Evolutionary conservation across 2,329 filamentous ascomycete species (phyloP), one percentile per base, ranked within the genome.

Genomic region (Plenodomus lindquistii): DNA sequence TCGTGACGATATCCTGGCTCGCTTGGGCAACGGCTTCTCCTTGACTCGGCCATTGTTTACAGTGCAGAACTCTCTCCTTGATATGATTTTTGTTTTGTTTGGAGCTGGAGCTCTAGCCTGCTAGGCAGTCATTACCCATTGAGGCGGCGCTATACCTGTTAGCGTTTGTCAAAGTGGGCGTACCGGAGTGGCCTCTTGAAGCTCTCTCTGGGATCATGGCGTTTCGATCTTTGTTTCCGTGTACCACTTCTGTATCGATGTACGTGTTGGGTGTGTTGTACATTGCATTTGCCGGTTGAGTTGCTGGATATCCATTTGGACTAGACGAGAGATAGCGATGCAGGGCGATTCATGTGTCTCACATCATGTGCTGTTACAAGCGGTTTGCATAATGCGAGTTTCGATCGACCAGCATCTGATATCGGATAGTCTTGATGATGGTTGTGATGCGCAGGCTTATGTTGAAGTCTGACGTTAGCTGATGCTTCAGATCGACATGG

Each of bases 321-420:
- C 22, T 55, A 55, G 46, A 54, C 36, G 17, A 41, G 29, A 31
- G 21, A 50, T 41, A 50, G 42, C 42, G 48, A 48, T 41, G 50
- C 41, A 42, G 22, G 46, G 27, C 21, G 35, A 34, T 27, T 40
- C 37, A n/a, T 20, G 17, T 42, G 24, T 41, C 31, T 50, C 27
- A 39, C 24, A 22, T 13, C 10, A 18, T 19, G 35, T 21, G 38
- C 10, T 41, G 11, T 40, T 40, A 47, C 41, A 18, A 40, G 24
- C 13, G n/a, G 20, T 8, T 40, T 43, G 34, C 16, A 17, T 47
- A 15, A 31, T 29, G 36, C 36, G 16, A n/a, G n/a, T n/a, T n/a
- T n/a, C n/a, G n/a, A n/a, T n/a, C n/a, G n/a, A n/a, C n/a, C n/a
- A n/a, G n/a, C n/a, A n/a, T n/a, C n/a, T n/a, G n/a, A n/a, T n/a